Percentiles rank a stretch among this genome's conserved stretches.
Conservation (phyloP, 371 early-diverging fungal species). For the Lichtheimia corymbifera region DNA sequence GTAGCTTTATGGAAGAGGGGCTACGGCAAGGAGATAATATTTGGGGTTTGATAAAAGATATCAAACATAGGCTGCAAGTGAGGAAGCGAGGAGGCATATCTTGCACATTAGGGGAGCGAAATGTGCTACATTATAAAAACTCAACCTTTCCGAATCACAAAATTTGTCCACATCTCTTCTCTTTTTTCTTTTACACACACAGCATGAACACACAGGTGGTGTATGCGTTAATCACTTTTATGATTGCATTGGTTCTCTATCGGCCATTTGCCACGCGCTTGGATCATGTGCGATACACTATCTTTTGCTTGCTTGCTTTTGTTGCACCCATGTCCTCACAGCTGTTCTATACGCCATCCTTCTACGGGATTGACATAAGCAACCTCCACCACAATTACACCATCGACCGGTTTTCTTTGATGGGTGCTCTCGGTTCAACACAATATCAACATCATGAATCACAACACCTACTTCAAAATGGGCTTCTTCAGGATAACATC, state of each 20-base stretch:
- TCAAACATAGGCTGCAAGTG: too few species aligned
- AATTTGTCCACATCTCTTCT: too few species aligned
- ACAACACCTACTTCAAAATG: background rate
- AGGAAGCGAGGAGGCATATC: too few species aligned
- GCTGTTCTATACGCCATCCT: background rate
- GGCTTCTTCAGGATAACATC: slow-evolving; percentile 15
- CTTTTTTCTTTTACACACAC: background rate
- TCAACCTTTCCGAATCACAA: too few species aligned
- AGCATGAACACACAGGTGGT: slow-evolving; percentile 23
- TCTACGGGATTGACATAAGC: background rate
- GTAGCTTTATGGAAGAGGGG: too few species aligned
- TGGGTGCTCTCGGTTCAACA: background rate
- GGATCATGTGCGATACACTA: slow-evolving; percentile 33
- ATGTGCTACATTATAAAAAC: too few species aligned
- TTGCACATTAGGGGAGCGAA: too few species aligned
- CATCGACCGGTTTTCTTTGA: background rate
- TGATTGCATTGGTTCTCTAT: slow-evolving; percentile 29
- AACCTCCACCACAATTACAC: background rate
- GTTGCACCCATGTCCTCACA: slow-evolving; percentile 28
- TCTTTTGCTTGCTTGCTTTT: slow-evolving; percentile 35
- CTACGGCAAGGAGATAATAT: too few species aligned
- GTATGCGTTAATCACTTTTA: slow-evolving; percentile 36
- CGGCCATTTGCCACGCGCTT: slow-evolving; percentile 44
- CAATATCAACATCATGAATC: background rate
- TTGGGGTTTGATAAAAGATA: too few species aligned